Evolutionary conservation across 2,329 filamentous ascomycete genomes (phyloP), one percentile per base, ranked within the genome.

Genomic region (Setomelanomma holmii): DNA sequence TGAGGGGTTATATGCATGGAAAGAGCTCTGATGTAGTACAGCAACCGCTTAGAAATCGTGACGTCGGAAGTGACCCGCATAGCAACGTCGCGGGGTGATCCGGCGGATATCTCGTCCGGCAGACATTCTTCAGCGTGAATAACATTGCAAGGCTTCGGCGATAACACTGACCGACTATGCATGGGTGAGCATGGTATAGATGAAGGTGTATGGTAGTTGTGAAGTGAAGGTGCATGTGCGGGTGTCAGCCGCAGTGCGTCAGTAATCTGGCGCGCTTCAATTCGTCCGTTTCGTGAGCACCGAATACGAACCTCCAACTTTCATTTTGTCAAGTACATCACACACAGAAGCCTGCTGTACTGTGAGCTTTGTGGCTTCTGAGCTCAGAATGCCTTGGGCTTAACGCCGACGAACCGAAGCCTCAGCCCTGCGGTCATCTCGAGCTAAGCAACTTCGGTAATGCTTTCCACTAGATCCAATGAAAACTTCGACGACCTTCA

Each of bases 1-100:
- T 49, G 62, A 67, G 66, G 66, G 66, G 60, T 64, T 63, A 60
- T 61, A 63, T 65, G 47, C 27, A 30, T 14, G 11, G 16, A n/a
- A 20, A 48, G 22, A n/a, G 20, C 45, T 24, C 14, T 17, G 5
- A 22, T 4, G 20, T 35, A 10, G 27, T 20, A 38, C 21, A 27
- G 20, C 30, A 12, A 20, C 43, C 4, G 43, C 45, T 40, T 47
- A 47, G 45, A 30, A 47, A 47, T 47, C 24, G 45, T 34, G 35
- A 46, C 44, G 35, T 46, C 35, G 33, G 27, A 36, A 23, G 19
- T 35, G 20, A 43, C 42, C 34, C 16, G 21, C 22, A 39, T 12
- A 11, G 24, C n/a, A 10, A 39, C 12, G 4, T 24, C 16, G 20
- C 21, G 39, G 21, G 20, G 21, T 16, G 21, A 36, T 16, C 11